phyloP scores from a whole-genome alignment of 345 rosid species.

The Dovyalis caffra region DNA sequence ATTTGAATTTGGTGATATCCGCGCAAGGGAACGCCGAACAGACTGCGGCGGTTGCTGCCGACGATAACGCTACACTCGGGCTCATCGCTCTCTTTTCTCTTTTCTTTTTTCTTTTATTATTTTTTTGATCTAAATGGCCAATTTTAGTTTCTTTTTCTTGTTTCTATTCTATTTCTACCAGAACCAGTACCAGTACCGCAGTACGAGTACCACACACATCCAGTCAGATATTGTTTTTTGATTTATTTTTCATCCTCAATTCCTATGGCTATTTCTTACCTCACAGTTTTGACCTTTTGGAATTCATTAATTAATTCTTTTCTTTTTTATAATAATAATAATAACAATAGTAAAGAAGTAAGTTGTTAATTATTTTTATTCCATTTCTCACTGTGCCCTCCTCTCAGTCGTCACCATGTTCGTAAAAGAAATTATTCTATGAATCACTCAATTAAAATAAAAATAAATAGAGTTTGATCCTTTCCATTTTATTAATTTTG shows the following conservation, averaged over 20 bases:
- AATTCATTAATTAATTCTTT: too few relatives aligned
- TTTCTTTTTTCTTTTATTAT: not conserved
- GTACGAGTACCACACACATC: not conserved
- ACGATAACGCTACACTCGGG: constrained; percentile 6
- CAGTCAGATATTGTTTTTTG: not conserved
- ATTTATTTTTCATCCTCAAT: not conserved
- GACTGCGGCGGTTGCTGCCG: not conserved
- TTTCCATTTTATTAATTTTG: not conserved
- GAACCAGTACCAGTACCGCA: too few relatives aligned
- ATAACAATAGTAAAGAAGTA: too few relatives aligned
- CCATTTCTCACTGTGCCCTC: too few relatives aligned
- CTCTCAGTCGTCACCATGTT: too few relatives aligned
- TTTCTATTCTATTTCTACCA: not conserved
- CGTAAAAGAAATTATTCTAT: too few relatives aligned
- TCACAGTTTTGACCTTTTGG: too few relatives aligned
- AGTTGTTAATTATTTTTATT: too few relatives aligned
- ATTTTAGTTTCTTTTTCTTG: not conserved
- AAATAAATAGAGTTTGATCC: not conserved
- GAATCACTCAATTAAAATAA: too few relatives aligned
- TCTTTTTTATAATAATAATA: too few relatives aligned
- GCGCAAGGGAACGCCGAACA: not conserved
- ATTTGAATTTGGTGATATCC: not conserved
- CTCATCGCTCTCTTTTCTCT: not conserved
- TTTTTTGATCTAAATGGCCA: not conserved
- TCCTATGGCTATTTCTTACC: not conserved